Percentiles rank a stretch among this genome's conserved stretches.
Evolutionary conservation across 2,329 filamentous ascomycete species (phyloP).

Genomic region (Podosphaera leucotricha): DNA sequence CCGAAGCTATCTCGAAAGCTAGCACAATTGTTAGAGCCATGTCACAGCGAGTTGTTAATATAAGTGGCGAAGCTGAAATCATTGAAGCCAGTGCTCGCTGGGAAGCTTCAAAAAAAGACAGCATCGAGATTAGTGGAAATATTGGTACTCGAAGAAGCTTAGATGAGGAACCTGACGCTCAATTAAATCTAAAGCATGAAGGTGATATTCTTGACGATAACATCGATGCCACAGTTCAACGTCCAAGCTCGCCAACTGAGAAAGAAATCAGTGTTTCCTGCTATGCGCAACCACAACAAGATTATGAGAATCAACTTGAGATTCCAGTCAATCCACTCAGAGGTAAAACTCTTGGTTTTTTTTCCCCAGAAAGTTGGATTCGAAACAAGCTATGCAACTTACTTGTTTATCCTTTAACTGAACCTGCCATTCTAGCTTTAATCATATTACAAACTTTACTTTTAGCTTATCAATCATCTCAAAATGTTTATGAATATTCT

Average conservation of each 20-base stretch:
- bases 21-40: slow-evolving; percentile 62
- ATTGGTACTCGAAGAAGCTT: slow-evolving; percentile 6
- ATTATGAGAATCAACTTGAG: slow-evolving; percentile 8
- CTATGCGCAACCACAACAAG: slow-evolving; percentile 5
- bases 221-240: slow-evolving; percentile 6
- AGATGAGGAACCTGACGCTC: slow-evolving; percentile 8
- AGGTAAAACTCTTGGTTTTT: slow-evolving; percentile 68
- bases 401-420: slow-evolving; percentile 64
- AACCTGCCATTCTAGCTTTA: slow-evolving; percentile 64
- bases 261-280: slow-evolving; percentile 12
- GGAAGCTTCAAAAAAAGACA: slow-evolving; percentile 7
- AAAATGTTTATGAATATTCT: slow-evolving; percentile 39
- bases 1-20: slow-evolving; percentile 41
- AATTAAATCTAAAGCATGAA: slow-evolving; percentile 10
- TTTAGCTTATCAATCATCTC: slow-evolving; percentile 62
- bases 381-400: slow-evolving; percentile 58
- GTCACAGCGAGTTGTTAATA: slow-evolving; percentile 92
- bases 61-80: slow-evolving; percentile 77
- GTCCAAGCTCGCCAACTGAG: slow-evolving; percentile 13
- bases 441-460: slow-evolving; percentile 76
- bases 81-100: slow-evolving; percentile 36
- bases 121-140: slow-evolving; percentile 2
- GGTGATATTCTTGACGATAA: slow-evolving; percentile 16
- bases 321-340: slow-evolving; percentile 51
- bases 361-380: slow-evolving; percentile 54